Conservation (phyloP, 148 eudicot species). For the Bassia scoparia region DNA sequence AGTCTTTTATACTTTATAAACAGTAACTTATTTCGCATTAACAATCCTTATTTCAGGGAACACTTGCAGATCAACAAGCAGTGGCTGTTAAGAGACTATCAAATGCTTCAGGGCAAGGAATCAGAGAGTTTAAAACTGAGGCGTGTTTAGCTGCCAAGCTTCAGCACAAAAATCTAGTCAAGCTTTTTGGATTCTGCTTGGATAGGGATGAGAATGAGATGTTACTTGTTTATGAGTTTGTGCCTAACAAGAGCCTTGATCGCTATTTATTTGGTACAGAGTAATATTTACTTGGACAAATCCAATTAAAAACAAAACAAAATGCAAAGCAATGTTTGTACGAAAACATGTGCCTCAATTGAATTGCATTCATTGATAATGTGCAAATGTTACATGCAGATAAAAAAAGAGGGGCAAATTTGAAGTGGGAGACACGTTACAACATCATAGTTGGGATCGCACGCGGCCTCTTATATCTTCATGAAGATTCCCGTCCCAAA, state of each 20-base stretch:
- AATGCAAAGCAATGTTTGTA: too few relatives aligned
- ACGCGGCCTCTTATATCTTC: slow-evolving; percentile 66
- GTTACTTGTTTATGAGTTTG: slow-evolving; percentile 30
- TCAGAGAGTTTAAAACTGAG: slow-evolving; percentile 29
- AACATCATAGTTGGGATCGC: slow-evolving; percentile 62
- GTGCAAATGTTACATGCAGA: slow-evolving; percentile 17
- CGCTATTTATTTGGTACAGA: slow-evolving; percentile 26
- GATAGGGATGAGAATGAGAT: slow-evolving; percentile 30
- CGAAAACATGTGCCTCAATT: background rate
- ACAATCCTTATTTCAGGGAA: slow-evolving; percentile 23
- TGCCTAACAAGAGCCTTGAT: slow-evolving; percentile 33
- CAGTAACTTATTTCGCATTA: background rate
- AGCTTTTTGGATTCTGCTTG: slow-evolving; percentile 29
- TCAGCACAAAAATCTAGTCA: slow-evolving; percentile 34
- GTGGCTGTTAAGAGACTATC: slow-evolving; percentile 35
- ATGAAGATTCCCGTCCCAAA: slow-evolving; percentile 47
- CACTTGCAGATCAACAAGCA: slow-evolving; percentile 31
- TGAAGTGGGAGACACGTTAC: slow-evolving; percentile 27
- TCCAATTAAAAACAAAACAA: background rate
- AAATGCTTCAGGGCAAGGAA: slow-evolving; percentile 30
- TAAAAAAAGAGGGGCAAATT: slow-evolving; percentile 10
- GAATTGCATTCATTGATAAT: background rate
- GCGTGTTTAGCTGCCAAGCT: slow-evolving; percentile 32
- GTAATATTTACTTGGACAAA: background rate
- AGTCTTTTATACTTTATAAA: background rate